phyloP scores from a whole-genome alignment of 2,329 filamentous ascomycete species.

The Fusarium sp. region DNA sequence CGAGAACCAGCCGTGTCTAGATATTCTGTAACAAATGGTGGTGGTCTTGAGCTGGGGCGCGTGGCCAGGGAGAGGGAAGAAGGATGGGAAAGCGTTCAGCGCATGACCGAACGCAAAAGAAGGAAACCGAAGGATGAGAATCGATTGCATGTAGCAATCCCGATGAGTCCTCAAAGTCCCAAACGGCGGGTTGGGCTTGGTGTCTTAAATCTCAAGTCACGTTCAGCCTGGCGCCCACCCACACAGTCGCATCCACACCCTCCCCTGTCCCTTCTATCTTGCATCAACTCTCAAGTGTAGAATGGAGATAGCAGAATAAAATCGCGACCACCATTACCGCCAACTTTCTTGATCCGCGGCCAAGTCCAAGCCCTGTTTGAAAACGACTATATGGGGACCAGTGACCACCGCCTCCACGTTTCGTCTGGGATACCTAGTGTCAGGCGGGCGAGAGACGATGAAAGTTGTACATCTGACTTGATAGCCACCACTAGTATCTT shows the following conservation, averaged over 20 bases:
- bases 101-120: conserved; percentile 39
- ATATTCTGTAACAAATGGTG: conserved; percentile 25
- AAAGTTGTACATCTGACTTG: conserved; percentile 43
- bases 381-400: conserved; percentile 19
- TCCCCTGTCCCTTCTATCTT: conserved; percentile 27
- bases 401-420: conserved; percentile 34
- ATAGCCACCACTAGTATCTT: conserved; percentile 40
- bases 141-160: conserved; percentile 45
- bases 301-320: conserved; percentile 28
- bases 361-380: conserved; percentile 27
- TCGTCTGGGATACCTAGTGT: conserved; percentile 34
- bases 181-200: conserved; percentile 46
- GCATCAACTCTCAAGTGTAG: conserved; percentile 12
- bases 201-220: conserved; percentile 54
- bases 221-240: conserved; percentile 46
- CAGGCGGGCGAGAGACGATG: conserved; percentile 40
- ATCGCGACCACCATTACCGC: conserved; percentile 28
- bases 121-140: conserved; percentile 18
- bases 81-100: conserved; percentile 32
- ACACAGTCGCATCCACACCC: conserved; percentile 35
- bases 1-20: conserved; percentile 17
- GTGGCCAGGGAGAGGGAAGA: conserved; percentile 35
- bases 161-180: conserved; percentile 41
- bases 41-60: conserved; percentile 37
- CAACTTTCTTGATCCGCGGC: conserved; percentile 29